Conservation (phyloP, 2,329 filamentous ascomycete genomes). For the Fusarium sp. region DNA sequence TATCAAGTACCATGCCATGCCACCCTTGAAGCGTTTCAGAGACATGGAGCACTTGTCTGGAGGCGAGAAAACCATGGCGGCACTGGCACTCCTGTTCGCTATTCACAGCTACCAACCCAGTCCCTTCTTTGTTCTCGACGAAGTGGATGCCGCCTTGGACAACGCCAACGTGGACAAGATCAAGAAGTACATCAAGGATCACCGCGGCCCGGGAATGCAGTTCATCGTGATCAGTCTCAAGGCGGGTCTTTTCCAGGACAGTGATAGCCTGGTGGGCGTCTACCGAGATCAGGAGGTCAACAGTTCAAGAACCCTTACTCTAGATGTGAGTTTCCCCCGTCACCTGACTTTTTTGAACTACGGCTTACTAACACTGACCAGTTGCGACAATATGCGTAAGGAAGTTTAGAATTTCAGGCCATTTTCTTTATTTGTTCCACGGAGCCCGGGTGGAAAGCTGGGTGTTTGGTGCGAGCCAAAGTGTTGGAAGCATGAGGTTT, state of each 20-base stretch:
- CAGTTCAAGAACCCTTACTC: conserved; percentile 88
- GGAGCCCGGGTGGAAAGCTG: conserved; percentile 21
- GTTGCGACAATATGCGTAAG: conserved; percentile 56
- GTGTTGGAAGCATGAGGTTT: conserved; percentile 12
- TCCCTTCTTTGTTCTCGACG: conserved; percentile 98
- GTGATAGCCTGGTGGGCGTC: conserved; percentile 94
- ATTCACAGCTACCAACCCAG: conserved; percentile 96
- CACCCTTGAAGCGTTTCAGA: conserved; percentile 95
- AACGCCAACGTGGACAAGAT: conserved; percentile 97
- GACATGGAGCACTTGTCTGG: conserved; percentile 99
- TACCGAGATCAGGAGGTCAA: conserved; percentile 96
- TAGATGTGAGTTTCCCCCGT: conserved; percentile 82
- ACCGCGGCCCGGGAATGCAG: conserved; percentile 97
- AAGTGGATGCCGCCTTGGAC: conserved; percentile 98
- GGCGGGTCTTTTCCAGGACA: conserved; percentile 95
- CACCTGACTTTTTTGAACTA: not conserved
- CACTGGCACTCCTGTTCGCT: conserved; percentile 94
- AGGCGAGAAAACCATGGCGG: conserved; percentile 99
- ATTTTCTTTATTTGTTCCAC: conserved; percentile 8
- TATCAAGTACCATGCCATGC: conserved; percentile 99
- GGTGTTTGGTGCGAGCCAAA: conserved; percentile 14
- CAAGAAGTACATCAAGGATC: conserved; percentile 94
- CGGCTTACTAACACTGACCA: conserved; percentile 36
- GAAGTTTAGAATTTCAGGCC: conserved; percentile 1
- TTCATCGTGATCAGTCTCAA: conserved; percentile 99